phyloP scores from a whole-genome alignment of 768 basidiomycete species.

The Auricularia heimuer region DNA sequence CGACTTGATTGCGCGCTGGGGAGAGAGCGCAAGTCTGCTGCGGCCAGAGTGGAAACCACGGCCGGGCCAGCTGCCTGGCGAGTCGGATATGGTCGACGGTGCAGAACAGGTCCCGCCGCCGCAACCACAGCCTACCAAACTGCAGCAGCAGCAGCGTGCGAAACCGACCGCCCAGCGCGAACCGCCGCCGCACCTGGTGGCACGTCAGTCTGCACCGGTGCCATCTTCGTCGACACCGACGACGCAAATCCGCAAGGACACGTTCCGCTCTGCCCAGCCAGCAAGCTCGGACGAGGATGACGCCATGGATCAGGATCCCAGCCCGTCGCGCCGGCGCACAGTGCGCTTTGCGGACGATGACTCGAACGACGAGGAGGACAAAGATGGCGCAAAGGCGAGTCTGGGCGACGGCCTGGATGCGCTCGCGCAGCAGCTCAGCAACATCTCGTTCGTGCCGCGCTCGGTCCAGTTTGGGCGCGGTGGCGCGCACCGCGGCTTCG shows the following conservation, averaged over 20 bases:
- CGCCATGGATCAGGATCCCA: too few species aligned
- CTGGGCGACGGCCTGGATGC: conserved; percentile 27
- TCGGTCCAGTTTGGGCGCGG: conserved; percentile 69
- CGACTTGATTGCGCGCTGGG: conserved; percentile 68
- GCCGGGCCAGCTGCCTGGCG: conserved; percentile 8
- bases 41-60: conserved; percentile 60
- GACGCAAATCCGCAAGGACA: background rate
- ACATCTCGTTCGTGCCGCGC: conserved; percentile 53
- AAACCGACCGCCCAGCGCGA: too few species aligned
- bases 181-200: too few species aligned
- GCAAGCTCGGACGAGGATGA: too few species aligned
- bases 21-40: conserved; percentile 73
- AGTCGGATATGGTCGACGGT: conserved; percentile 14
- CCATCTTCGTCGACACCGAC: background rate
- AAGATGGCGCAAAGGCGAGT: conserved; percentile 9
- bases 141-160: too few species aligned
- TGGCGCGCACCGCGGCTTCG: conserved; percentile 45
- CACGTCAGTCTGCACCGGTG: too few species aligned
- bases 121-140: conserved; percentile 14
- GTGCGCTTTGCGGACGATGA: background rate
- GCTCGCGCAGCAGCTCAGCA: conserved; percentile 37
- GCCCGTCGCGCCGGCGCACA: background rate
- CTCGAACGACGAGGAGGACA: conserved; percentile 11
- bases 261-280: too few species aligned
- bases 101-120: conserved; percentile 18